phyloP scores from a whole-genome alignment of 2,329 filamentous ascomycete genomes.

The Mollisia scopiformis region DNA sequence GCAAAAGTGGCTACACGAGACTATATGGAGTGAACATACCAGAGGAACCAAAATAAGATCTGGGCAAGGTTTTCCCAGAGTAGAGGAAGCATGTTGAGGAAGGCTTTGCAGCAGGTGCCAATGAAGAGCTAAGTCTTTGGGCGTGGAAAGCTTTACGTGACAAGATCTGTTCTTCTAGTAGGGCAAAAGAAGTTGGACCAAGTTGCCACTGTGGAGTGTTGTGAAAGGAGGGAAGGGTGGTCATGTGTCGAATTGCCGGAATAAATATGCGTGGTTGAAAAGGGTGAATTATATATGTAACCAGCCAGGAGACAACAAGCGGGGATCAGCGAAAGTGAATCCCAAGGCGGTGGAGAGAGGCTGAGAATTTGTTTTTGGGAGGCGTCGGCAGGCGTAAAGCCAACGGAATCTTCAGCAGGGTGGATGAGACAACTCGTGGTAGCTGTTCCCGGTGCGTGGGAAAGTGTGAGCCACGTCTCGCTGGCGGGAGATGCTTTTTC shows the following conservation, averaged over 20 bases:
- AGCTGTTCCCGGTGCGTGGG: neutral
- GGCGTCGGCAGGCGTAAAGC: slow-evolving; percentile 7
- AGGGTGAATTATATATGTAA: slow-evolving; percentile 7
- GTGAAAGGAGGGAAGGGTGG: slow-evolving; percentile 7
- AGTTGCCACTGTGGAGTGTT: slow-evolving; percentile 17
- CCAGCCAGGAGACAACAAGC: neutral
- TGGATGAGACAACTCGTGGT: slow-evolving; percentile 8
- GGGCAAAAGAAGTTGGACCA: neutral
- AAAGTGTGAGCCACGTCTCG: slow-evolving; percentile 7
- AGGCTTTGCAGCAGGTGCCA: neutral
- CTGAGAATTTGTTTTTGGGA: slow-evolving; percentile 9
- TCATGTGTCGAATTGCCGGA: slow-evolving; percentile 22
- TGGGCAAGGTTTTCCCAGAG: neutral
- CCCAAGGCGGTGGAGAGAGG: neutral
- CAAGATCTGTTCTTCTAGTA: neutral
- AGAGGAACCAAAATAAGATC: neutral
- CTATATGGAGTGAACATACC: neutral
- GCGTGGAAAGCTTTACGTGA: neutral
- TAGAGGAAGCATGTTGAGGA: neutral
- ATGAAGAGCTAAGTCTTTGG: neutral
- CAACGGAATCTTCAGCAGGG: neutral
- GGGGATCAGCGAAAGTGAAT: neutral
- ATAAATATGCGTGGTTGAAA: neutral
- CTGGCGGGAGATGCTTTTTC: slow-evolving; percentile 6
- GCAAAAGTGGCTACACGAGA: neutral